These are phyloP conservation scores for Shiraia bambusicola DNA, from an alignment of 2,329 filamentous ascomycete species.

Conservation along the genomic window DNA sequence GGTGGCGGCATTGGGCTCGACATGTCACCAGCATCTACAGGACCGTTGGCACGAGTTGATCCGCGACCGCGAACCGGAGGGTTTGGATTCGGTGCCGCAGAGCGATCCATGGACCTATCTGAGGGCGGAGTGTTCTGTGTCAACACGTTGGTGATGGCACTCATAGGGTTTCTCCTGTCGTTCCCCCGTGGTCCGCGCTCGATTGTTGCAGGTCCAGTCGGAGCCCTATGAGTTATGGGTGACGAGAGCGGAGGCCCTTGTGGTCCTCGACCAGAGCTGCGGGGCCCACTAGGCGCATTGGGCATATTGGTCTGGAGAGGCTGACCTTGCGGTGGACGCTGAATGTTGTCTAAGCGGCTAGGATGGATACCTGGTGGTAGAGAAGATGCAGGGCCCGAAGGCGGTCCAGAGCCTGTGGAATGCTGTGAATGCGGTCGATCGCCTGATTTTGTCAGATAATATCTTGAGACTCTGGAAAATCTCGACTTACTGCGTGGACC, in stretches of 20 bases:
- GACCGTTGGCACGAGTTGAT: slow-evolving; percentile 28
- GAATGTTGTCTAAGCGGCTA: slow-evolving; percentile 52
- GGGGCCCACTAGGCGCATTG: slow-evolving; percentile 39
- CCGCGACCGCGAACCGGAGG: slow-evolving; percentile 38
- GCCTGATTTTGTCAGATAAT: slow-evolving; percentile 14
- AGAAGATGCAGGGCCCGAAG: slow-evolving; percentile 33
- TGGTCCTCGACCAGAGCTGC: slow-evolving; percentile 27
- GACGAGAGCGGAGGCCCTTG: slow-evolving; percentile 30
- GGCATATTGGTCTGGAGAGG: slow-evolving; percentile 39
- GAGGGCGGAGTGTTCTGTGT: slow-evolving; percentile 26
- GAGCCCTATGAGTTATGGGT: slow-evolving; percentile 33
- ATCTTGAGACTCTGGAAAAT: neutral
- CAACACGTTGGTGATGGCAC: slow-evolving; percentile 35
- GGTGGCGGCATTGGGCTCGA: slow-evolving; percentile 25
- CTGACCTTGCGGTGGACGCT: slow-evolving; percentile 23
- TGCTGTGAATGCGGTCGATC: slow-evolving; percentile 34
- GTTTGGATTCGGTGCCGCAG: slow-evolving; percentile 11
- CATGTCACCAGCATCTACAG: slow-evolving; percentile 18
- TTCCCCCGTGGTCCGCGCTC: slow-evolving; percentile 29
- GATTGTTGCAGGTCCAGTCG: slow-evolving; percentile 36
- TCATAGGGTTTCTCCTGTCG: slow-evolving; percentile 23
- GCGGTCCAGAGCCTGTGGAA: slow-evolving; percentile 33
- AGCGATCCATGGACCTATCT: slow-evolving; percentile 22
- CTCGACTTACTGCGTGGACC: slow-evolving; percentile 53
- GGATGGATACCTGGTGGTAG: slow-evolving; percentile 55